A percentile compares a stretch with the other conserved stretches of the same genome.
These are phyloP conservation scores for Mallotus nudiflorus DNA, from an alignment of 345 rosid species.

Conservation along the genomic window DNA sequence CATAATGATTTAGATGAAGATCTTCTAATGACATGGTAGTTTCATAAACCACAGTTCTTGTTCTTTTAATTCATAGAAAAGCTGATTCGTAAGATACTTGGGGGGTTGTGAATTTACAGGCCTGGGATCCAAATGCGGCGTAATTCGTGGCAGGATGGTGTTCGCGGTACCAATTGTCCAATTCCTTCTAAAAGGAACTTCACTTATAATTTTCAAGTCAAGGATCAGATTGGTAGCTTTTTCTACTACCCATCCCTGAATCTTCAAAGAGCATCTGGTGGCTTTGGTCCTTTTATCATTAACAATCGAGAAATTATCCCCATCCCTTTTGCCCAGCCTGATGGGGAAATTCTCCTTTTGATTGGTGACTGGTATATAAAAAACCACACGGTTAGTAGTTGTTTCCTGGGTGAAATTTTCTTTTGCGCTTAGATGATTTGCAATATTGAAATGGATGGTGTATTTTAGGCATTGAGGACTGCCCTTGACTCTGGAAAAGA, in stretches of 20 bases:
- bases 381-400: constrained; percentile 68
- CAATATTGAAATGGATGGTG: constrained; percentile 9
- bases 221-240: constrained; percentile 95
- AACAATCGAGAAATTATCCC: constrained; percentile 59
- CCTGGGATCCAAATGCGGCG: constrained; percentile 82
- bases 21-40: constrained; percentile 82
- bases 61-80: not conserved
- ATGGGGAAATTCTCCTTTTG: constrained; percentile 61
- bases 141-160: constrained; percentile 93
- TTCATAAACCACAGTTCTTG: not conserved
- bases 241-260: constrained; percentile 82
- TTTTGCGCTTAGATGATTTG: constrained; percentile 3
- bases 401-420: not conserved
- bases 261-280: constrained; percentile 92
- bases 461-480: constrained; percentile 62
- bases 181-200: constrained; percentile 62
- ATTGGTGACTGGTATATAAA: constrained; percentile 91
- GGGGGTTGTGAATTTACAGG: constrained; percentile 43
- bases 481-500: constrained; percentile 77
- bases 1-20: constrained; percentile 67
- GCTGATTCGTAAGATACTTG: constrained; percentile 1
- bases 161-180: constrained; percentile 87
- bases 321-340: constrained; percentile 80
- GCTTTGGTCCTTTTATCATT: constrained; percentile 75
- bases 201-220: constrained; percentile 87